Evolutionary conservation across 352 stramenopile genomes (phyloP).

Genomic region (Globisporangium parvum): DNA sequence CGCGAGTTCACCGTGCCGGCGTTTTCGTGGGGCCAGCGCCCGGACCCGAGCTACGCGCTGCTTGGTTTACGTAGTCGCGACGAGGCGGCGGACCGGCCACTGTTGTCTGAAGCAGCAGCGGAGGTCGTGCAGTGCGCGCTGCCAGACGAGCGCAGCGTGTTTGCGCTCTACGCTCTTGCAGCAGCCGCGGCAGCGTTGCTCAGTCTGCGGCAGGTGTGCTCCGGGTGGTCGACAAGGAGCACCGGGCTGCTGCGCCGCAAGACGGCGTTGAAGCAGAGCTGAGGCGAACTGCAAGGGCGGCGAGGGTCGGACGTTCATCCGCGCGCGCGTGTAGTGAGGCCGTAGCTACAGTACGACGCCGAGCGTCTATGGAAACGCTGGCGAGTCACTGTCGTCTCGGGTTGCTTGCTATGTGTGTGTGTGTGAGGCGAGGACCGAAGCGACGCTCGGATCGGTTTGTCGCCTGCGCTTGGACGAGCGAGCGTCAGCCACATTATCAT

Average conservation of each 20-base stretch:
- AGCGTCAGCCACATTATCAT: neutral
- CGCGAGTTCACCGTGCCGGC: constrained; percentile 63
- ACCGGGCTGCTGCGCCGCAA: neutral
- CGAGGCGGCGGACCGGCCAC: neutral
- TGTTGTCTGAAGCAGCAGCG: neutral
- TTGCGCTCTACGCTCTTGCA: neutral
- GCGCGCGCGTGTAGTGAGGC: too few relatives aligned
- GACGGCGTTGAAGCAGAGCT: constrained; percentile 1
- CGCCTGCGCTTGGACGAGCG: neutral
- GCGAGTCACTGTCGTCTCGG: too few relatives aligned
- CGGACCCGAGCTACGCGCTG: constrained; percentile 68
- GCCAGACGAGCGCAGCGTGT: neutral
- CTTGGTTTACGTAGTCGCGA: constrained; percentile 22
- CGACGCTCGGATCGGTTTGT: neutral
- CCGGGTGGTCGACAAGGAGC: too few relatives aligned
- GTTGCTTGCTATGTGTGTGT: too few relatives aligned
- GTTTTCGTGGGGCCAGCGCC: constrained; percentile 78
- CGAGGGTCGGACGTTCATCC: neutral
- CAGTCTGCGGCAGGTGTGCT: neutral
- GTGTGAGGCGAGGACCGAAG: too few relatives aligned
- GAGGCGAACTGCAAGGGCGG: neutral
- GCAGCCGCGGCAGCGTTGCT: neutral
- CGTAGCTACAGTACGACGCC: too few relatives aligned
- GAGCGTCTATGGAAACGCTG: too few relatives aligned
- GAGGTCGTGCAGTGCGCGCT: neutral